These are phyloP conservation scores for Yamadazyma sp. DNA, from an alignment of 1,139 yeast species.

Conservation along the genomic window DNA sequence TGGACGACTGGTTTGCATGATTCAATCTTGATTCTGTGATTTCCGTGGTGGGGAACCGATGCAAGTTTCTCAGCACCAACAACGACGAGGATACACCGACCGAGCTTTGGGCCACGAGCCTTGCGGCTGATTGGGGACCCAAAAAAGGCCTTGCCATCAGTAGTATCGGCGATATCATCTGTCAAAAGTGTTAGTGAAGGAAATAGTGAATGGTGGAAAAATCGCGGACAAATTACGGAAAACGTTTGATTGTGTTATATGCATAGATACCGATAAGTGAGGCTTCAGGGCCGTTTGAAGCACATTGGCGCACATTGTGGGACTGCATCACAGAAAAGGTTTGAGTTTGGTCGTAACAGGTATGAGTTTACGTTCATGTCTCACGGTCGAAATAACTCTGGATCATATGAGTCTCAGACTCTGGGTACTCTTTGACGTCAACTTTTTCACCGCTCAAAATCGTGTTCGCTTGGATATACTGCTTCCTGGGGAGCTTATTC, in stretches of 20 bases:
- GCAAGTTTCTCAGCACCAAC: background rate
- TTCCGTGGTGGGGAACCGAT: background rate
- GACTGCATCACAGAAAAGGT: no score
- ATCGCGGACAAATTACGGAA: slow-evolving; percentile 2
- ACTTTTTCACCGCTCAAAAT: slow-evolving; percentile 41
- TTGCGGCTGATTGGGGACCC: background rate
- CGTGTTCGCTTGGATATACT: slow-evolving; percentile 81
- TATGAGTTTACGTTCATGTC: slow-evolving; percentile 1
- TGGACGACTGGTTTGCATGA: background rate
- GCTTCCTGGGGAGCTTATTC: slow-evolving; percentile 80
- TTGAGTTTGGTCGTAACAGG: no score
- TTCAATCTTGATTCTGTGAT: no score
- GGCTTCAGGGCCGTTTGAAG: no score
- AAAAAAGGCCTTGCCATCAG: background rate
- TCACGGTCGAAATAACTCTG: slow-evolving; percentile 70
- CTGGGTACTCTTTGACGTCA: slow-evolving; percentile 68
- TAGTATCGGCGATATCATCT: background rate
- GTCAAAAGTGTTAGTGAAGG: background rate
- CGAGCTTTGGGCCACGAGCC: background rate
- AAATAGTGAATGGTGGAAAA: background rate
- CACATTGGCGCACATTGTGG: no score
- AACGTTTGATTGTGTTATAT: no score
- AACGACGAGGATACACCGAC: background rate
- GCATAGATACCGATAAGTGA: no score
- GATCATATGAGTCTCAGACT: slow-evolving; percentile 74